Evolutionary conservation across 2,329 filamentous ascomycete genomes (phyloP).

Genomic region (Colletotrichum sp.): DNA sequence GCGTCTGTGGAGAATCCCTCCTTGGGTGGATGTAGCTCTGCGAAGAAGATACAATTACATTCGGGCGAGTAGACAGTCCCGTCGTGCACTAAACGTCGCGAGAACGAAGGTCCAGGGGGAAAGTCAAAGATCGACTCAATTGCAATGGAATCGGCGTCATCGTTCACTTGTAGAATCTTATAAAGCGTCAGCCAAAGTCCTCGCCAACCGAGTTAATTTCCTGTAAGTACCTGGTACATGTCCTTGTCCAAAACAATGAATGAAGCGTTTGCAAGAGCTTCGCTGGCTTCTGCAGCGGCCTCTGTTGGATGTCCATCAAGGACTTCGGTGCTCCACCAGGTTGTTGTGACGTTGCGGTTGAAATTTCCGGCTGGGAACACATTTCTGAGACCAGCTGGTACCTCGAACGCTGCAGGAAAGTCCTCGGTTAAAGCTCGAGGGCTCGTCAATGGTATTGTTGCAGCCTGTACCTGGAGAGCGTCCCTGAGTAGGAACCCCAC

Average conservation of each 20-base stretch:
- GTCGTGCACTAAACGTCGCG: slow-evolving; percentile 18
- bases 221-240: not conserved
- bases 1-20: slow-evolving; percentile 15
- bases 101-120: not conserved
- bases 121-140: not conserved
- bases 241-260: not conserved
- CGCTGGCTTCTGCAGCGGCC: not conserved
- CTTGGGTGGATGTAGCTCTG: slow-evolving; percentile 19
- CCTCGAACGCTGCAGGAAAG: not conserved
- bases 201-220: no score
- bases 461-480: not conserved
- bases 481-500: not conserved
- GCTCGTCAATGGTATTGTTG: not conserved
- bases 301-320: not conserved
- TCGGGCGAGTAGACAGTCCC: slow-evolving; percentile 21
- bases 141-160: not conserved
- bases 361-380: slow-evolving; percentile 19
- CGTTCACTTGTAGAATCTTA: not conserved
- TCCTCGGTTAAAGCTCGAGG: not conserved
- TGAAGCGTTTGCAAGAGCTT: not conserved
- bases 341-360: slow-evolving; percentile 20
- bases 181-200: rapidly evolving
- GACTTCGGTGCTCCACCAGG: slow-evolving; percentile 17
- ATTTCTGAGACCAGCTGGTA: not conserved
- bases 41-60: slow-evolving; percentile 23